phyloP scores from a whole-genome alignment of 352 stramenopile genomes.

The Pythium myriotylum region DNA sequence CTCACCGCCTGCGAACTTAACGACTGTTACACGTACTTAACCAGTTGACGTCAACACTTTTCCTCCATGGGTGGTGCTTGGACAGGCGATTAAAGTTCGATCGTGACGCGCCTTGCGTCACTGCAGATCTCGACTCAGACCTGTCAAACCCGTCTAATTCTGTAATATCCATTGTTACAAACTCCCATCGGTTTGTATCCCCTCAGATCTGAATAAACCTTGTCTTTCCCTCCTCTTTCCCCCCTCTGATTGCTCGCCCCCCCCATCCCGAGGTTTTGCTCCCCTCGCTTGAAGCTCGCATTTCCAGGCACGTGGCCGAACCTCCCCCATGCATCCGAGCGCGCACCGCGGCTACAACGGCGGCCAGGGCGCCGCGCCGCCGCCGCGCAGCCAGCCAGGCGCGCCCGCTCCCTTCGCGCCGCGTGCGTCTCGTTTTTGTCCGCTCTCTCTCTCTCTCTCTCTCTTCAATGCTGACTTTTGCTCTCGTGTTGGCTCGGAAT shows the following conservation, averaged over 20 bases:
- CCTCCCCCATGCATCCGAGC: slow-evolving; percentile 19
- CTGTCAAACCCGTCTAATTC: no score
- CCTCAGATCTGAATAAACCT: slow-evolving; percentile 17
- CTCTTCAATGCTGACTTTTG: neutral
- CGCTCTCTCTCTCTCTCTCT: neutral
- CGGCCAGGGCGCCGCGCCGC: neutral
- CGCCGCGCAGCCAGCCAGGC: slow-evolving; percentile 23
- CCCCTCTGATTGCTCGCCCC: neutral
- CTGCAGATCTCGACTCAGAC: neutral
- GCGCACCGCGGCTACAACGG: slow-evolving; percentile 20
- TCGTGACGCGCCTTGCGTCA: slow-evolving; percentile 17
- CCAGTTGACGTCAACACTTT: slow-evolving; percentile 26
- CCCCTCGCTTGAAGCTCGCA: slow-evolving; percentile 13
- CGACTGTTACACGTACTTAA: neutral
- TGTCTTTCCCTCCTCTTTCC: neutral
- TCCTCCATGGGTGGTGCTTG: slow-evolving; percentile 1
- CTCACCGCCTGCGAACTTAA: neutral
- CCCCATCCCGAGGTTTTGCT: neutral
- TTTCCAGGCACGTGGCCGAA: slow-evolving; percentile 8
- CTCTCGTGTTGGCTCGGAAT: no score
- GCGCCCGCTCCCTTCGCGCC: neutral
- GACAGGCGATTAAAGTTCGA: slow-evolving; percentile 15
- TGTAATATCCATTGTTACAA: no score
- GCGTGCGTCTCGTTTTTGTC: neutral
- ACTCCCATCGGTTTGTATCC: no score